phyloP scores from a whole-genome alignment of 192 early-diverging fungal genomes.

The Chytriomyces sp. region DNA sequence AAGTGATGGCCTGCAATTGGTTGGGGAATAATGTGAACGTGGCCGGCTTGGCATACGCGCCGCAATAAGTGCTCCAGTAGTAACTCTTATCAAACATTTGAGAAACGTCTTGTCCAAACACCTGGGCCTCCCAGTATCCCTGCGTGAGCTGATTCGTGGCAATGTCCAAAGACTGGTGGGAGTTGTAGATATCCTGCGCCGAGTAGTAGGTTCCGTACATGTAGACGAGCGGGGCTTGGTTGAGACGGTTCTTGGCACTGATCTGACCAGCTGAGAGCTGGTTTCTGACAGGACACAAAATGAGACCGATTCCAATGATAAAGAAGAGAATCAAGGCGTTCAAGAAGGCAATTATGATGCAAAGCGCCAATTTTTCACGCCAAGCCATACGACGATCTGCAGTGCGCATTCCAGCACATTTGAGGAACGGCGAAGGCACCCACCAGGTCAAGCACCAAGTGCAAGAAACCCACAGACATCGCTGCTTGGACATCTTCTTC shows the following conservation, averaged over 20 bases:
- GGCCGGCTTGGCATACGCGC: constrained; percentile 35
- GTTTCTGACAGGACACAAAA: constrained; percentile 81
- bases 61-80: constrained; percentile 39
- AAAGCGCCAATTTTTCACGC: constrained; percentile 96
- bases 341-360: constrained; percentile 83
- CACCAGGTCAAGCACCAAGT: constrained; percentile 81
- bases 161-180: constrained; percentile 2
- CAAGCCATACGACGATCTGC: constrained; percentile 91
- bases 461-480: constrained; percentile 75
- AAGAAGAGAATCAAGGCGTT: constrained; percentile 83
- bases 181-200: constrained; percentile 6
- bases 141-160: neutral
- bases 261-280: constrained; percentile 55
- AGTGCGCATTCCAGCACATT: constrained; percentile 79
- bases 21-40: constrained; percentile 25
- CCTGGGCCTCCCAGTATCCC: constrained; percentile 35
- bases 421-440: constrained; percentile 65
- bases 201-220: constrained; percentile 58
- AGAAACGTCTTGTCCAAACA: constrained; percentile 49
- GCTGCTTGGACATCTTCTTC: constrained; percentile 56
- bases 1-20: neutral
- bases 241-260: constrained; percentile 19
- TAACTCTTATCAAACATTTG: constrained; percentile 45
- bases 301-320: constrained; percentile 60
- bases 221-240: constrained; percentile 34